Evolutionary conservation across 768 basidiomycete species (phyloP), one percentile per base, ranked within the genome.

Genomic region (Tremella fuciformis): DNA sequence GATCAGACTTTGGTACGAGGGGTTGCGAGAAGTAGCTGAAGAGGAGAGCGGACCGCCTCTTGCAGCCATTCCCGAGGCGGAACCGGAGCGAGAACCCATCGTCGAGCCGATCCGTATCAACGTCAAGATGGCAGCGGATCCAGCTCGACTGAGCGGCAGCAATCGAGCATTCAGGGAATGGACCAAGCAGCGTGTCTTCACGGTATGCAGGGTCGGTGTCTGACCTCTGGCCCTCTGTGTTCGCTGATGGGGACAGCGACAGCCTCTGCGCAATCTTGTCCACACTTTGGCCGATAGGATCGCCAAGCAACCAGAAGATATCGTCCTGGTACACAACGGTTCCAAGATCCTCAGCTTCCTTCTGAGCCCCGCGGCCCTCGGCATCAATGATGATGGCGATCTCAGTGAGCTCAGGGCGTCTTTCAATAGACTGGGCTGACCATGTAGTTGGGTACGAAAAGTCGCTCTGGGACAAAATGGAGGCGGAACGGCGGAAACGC

Each of bases 81-180:
- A 50, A n/a, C 24, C 7, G 11, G 42, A 38, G 19, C 7, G 18
- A 13, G 46, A n/a, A 22, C 40, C 40, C 21, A 39, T 53, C 2
- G 53, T 48, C 26, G 50, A 60, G 41, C 50, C 37, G 15, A 55
- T 64, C 40, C 34, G 25, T 7, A 44, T 65, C 51, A 48, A n/a
- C 24, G 47, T 66, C 16, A 42, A 41, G n/a, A 66, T 66, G 65
- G 56, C 54, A 9, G 62, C 50, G 2, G 65, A 66, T 63, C 65
- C 65, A 2, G 58, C 38, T 22, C 53, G 46, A 29, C 38, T 13
- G 15, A 58, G 60, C 8, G 29, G 21, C 11, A 66, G 60, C 38
- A 60, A 42, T 46, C 48, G 22, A 21, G 65, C 65, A 39, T 54
- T 63, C 16, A 18, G 53, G 39, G 25, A 34, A 18, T 66, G 58